Evolutionary conservation across 2,329 filamentous ascomycete genomes (phyloP), one percentile per base, ranked within the genome.

Genomic region (Colletotrichum caudatum): DNA sequence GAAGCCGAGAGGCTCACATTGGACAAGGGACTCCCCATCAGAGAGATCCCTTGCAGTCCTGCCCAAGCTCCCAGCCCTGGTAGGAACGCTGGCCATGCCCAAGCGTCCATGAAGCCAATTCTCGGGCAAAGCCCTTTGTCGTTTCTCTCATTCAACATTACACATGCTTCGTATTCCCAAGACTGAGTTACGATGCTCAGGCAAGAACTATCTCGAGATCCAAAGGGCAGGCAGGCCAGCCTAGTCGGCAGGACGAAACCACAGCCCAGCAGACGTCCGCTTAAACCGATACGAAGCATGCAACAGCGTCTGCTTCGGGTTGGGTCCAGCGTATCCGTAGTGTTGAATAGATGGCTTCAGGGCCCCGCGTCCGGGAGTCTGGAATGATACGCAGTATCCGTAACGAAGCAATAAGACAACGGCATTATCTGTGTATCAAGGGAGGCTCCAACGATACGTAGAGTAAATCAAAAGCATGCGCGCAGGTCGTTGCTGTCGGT

Each of bases 1-100:
- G 61, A 64, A 64, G 61, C 20, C 37, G 26, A 64, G 20, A 56
- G 35, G 5, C 50, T 64, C 20, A 41, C 26, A 23, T 26, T 20
- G 37, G 26, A 33, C 50, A 64, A 64, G 61, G 61, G 56, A 26
- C 37, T 54, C 18, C 61, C 50, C 41, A 46, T 46, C 23, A 44
- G 12, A 33, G 33, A 33, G 18, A 41, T 39, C 37, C 39, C 37
- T 39, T 23, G 37, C 37, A 23, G 35, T 56, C 26, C 8, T 20
- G 50, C 35, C 37, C 23, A 56, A 64, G 61, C 50, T 56, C n/a
- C 50, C 12, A 20, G 23, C 26, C 61, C 60, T 54, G 4, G 18
- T 5, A 41, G 16, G 11, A 5, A 9, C 18, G 12, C 46, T 12
- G 16, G n/a, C 8, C 20, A 23, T 48, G 26, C 26, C 29, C 33